Percentiles rank a stretch among this genome's conserved stretches.
Evolutionary conservation across 2,329 filamentous ascomycete species (phyloP).

Genomic region (Catunica adiposa): DNA sequence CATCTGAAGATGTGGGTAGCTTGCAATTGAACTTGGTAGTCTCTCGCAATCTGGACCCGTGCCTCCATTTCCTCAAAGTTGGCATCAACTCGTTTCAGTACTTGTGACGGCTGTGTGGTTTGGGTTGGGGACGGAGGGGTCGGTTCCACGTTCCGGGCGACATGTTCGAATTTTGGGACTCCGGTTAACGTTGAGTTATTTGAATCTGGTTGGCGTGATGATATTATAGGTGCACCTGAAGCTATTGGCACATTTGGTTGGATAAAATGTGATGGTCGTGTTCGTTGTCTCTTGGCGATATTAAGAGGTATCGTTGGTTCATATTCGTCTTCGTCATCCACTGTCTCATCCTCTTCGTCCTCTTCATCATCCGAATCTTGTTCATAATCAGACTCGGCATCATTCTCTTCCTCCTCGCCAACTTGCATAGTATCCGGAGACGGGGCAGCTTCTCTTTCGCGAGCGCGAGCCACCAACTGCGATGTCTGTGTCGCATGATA

Average conservation of each 20-base stretch:
- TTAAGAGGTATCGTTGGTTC: conserved; percentile 11
- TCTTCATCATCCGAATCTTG: conserved; percentile 6
- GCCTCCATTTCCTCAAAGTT: conserved; percentile 14
- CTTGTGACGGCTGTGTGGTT: conserved; percentile 14
- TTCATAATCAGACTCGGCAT: not conserved
- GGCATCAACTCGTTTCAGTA: conserved; percentile 7
- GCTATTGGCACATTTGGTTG: not conserved
- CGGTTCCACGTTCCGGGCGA: conserved; percentile 2
- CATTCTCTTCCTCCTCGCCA: not conserved
- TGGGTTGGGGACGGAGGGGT: conserved; percentile 10
- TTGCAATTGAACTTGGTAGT: conserved; percentile 3
- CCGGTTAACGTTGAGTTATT: not conserved
- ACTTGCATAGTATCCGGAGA: not conserved
- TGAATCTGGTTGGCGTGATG: not conserved
- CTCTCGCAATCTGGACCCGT: conserved; percentile 2
- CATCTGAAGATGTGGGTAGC: conserved; percentile 12
- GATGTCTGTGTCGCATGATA: not conserved
- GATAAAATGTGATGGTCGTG: not conserved
- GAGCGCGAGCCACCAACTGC: not conserved
- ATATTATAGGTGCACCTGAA: not conserved
- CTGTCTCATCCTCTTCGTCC: conserved; percentile 1
- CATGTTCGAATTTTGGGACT: conserved; percentile 5
- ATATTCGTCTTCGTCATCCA: conserved; percentile 7
- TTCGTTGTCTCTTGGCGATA: not conserved
- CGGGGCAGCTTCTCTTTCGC: not conserved